These are phyloP conservation scores for Arabidopsis arenosa DNA, from an alignment of 345 rosid species.

Conservation along the genomic window DNA sequence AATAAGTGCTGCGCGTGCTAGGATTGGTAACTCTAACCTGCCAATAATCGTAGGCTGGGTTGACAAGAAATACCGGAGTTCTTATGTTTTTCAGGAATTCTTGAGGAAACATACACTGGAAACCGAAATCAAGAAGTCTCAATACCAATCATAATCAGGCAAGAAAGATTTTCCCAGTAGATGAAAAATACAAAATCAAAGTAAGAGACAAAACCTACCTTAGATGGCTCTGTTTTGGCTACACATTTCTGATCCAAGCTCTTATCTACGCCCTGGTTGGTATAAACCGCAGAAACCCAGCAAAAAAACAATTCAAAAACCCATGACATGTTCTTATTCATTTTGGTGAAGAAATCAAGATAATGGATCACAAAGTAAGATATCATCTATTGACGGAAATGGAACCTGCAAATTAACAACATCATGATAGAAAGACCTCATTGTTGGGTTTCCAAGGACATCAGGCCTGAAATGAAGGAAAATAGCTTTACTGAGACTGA, in stretches of 20 bases:
- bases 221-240: constrained; percentile 51
- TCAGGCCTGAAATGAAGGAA: constrained; percentile 68
- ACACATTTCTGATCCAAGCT: constrained; percentile 59
- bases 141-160: constrained; percentile 4
- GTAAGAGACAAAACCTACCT: constrained; percentile 46
- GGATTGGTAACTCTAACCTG: constrained; percentile 58
- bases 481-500: constrained; percentile 23
- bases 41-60: constrained; percentile 93
- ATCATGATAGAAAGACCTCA: constrained; percentile 69
- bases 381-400: constrained; percentile 2
- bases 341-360: constrained; percentile 5
- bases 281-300: constrained; percentile 12
- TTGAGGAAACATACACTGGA: constrained; percentile 76
- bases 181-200: constrained; percentile 9
- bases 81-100: constrained; percentile 60
- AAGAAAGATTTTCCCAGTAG: background rate
- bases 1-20: background rate
- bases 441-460: constrained; percentile 61
- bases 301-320: constrained; percentile 12
- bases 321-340: constrained; percentile 15
- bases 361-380: background rate
- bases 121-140: background rate
- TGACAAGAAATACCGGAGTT: constrained; percentile 80
- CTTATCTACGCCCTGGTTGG: constrained; percentile 63
- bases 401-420: constrained; percentile 75